phyloP scores from a whole-genome alignment of 139 green algal species.

The Coccomyxa sp. region DNA sequence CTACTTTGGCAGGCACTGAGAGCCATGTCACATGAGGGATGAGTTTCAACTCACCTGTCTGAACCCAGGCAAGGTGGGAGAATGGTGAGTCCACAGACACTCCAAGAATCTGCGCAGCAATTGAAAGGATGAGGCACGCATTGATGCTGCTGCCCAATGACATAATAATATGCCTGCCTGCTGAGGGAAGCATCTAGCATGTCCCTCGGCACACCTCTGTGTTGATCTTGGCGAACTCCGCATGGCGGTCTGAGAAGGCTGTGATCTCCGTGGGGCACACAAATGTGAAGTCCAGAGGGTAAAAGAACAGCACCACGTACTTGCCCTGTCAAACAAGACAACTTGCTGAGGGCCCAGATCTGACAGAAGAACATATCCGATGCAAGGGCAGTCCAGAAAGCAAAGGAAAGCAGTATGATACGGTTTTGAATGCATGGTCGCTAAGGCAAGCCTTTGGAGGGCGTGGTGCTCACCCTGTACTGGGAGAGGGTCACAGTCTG shows the following conservation, averaged over 20 bases:
- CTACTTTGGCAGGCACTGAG: neutral
- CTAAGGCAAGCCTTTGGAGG: too few species aligned
- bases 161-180: too few species aligned
- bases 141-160: too few species aligned
- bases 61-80: slow-evolving; percentile 96
- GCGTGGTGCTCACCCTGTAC: slow-evolving; percentile 60
- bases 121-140: too few species aligned
- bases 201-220: slow-evolving; percentile 54
- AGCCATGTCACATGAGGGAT: neutral
- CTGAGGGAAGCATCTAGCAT: too few species aligned
- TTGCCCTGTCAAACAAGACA: slow-evolving; percentile 59
- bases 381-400: neutral
- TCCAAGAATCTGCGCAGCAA: slow-evolving; percentile 56
- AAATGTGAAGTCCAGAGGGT: slow-evolving; percentile 87
- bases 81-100: slow-evolving; percentile 94
- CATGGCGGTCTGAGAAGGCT: slow-evolving; percentile 91
- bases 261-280: slow-evolving; percentile 97
- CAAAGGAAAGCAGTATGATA: neutral
- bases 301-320: slow-evolving; percentile 99
- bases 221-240: slow-evolving; percentile 86
- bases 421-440: too few species aligned
- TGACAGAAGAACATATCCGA: neutral
- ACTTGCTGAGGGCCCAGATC: too few species aligned
- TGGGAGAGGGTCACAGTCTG: slow-evolving; percentile 80
- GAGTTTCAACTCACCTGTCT: slow-evolving; percentile 56